A percentile compares a stretch with the other conserved stretches of the same genome.
Evolutionary conservation across 164 flowering plant genomes (phyloP).

Genomic region (Vitis rupestris): DNA sequence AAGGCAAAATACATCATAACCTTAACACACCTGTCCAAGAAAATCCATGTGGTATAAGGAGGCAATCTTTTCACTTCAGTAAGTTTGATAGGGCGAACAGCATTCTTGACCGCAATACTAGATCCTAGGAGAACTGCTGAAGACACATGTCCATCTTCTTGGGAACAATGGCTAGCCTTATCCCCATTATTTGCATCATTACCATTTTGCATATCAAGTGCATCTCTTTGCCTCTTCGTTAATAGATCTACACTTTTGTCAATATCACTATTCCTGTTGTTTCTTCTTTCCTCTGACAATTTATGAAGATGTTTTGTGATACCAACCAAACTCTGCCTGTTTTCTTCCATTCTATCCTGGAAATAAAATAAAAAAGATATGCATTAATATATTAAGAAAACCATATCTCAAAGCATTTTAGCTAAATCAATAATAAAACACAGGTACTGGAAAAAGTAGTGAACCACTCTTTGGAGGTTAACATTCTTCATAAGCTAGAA

Average conservation of each 20-base stretch:
- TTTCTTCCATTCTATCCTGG: slow-evolving; percentile 82
- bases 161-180: slow-evolving; percentile 40
- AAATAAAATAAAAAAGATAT: background rate
- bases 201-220: slow-evolving; percentile 63
- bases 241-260: slow-evolving; percentile 42
- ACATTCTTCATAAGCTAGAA: too few relatives aligned
- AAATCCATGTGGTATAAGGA: slow-evolving; percentile 98
- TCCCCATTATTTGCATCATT: slow-evolving; percentile 45
- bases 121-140: slow-evolving; percentile 71
- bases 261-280: slow-evolving; percentile 6
- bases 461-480: too few relatives aligned
- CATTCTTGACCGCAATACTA: slow-evolving; percentile 65
- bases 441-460: too few relatives aligned
- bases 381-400: background rate
- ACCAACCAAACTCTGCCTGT: slow-evolving; percentile 50
- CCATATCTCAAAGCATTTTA: background rate
- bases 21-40: slow-evolving; percentile 73
- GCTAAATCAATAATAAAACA: background rate
- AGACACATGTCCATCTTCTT: slow-evolving; percentile 67
- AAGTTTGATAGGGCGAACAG: slow-evolving; percentile 75
- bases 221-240: slow-evolving; percentile 74
- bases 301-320: slow-evolving; percentile 42
- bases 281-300: slow-evolving; percentile 49
- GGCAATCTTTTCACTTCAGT: slow-evolving; percentile 74
- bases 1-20: background rate